Conservation (phyloP, 176 grass and related monocot genomes). For the Lolium multiflorum region DNA sequence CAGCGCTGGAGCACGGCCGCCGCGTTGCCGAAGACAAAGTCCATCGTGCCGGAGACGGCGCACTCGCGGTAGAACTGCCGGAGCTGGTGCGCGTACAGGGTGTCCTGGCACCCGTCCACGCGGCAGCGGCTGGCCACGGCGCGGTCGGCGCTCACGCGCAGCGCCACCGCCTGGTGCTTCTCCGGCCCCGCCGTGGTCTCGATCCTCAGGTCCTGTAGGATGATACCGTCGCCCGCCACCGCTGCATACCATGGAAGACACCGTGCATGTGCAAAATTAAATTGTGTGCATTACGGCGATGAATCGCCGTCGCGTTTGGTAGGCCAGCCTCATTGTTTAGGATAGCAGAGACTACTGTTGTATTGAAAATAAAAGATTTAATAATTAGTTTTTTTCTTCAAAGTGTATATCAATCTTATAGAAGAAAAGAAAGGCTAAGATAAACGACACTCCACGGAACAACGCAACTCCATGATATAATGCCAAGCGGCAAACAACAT, state of each 20-base stretch:
- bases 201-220: conserved; percentile 58
- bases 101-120: conserved; percentile 56
- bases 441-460: too few species aligned
- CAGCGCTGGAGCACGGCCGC: conserved; percentile 56
- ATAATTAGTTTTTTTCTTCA: too few species aligned
- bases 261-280: not conserved
- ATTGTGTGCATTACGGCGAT: not conserved
- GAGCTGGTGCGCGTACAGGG: conserved; percentile 60
- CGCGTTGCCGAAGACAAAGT: conserved; percentile 76
- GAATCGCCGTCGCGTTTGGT: not conserved
- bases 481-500: too few species aligned
- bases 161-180: conserved; percentile 71
- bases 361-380: too few species aligned
- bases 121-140: conserved; percentile 59
- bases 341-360: too few species aligned
- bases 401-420: too few species aligned
- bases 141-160: conserved; percentile 67
- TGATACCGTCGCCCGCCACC: conserved; percentile 56
- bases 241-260: conserved; percentile 45
- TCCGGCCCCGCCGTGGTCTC: conserved; percentile 59
- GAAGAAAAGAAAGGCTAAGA: too few species aligned
- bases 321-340: not conserved
- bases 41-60: conserved; percentile 64
- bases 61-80: conserved; percentile 63
- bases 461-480: too few species aligned